Evolutionary conservation across 1,284 basidiomycete species (phyloP).

Genomic region (Microbotryum saponariae): DNA sequence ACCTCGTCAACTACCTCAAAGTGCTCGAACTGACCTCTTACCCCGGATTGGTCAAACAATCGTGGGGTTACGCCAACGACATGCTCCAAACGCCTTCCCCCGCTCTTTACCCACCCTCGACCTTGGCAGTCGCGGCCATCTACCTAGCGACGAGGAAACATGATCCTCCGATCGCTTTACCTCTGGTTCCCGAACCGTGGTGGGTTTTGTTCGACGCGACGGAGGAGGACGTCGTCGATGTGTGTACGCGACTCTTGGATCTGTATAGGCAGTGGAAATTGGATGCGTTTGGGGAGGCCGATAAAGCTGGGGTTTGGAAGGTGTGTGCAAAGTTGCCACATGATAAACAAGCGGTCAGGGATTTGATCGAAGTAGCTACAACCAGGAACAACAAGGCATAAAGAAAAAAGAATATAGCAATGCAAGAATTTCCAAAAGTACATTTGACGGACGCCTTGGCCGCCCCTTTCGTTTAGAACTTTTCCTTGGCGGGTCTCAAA

Average conservation of each 20-base stretch:
- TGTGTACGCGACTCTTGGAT: constrained; percentile 23
- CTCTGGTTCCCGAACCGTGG: constrained; percentile 41
- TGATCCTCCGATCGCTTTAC: constrained; percentile 34
- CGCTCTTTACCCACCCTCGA: constrained; percentile 36
- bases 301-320: not conserved
- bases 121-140: constrained; percentile 35
- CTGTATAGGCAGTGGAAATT: constrained; percentile 32
- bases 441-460: too few species aligned
- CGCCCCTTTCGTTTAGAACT: constrained; percentile 9
- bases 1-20: constrained; percentile 88
- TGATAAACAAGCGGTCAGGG: constrained; percentile 1
- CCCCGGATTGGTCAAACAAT: constrained; percentile 34
- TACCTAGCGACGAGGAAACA: constrained; percentile 32
- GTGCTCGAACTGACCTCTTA: constrained; percentile 61
- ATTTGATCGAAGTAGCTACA: not conserved
- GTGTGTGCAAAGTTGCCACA: not conserved
- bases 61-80: constrained; percentile 44
- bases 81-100: constrained; percentile 37
- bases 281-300: not conserved
- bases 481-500: constrained; percentile 41
- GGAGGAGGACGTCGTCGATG: constrained; percentile 33
- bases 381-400: too few species aligned
- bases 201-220: constrained; percentile 42
- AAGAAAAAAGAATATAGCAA: too few species aligned
- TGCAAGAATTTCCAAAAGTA: too few species aligned